phyloP scores from a whole-genome alignment of 2,329 filamentous ascomycete species.

The Zasmidium cellare region DNA sequence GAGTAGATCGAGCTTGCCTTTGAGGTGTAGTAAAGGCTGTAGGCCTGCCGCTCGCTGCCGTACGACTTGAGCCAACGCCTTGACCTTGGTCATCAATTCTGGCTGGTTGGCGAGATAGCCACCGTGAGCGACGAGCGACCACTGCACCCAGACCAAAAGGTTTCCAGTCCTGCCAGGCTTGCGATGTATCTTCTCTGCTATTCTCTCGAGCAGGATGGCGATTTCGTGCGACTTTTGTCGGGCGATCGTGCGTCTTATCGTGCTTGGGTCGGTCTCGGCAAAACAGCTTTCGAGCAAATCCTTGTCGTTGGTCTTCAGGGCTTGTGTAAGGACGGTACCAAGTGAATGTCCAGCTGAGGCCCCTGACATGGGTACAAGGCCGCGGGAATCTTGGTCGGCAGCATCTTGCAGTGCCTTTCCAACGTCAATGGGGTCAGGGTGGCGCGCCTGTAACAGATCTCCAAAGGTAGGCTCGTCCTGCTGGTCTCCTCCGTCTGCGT shows the following conservation, averaged over 20 bases:
- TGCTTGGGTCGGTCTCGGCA: constrained; percentile 72
- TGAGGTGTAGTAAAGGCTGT: constrained; percentile 78
- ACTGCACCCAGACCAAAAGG: constrained; percentile 94
- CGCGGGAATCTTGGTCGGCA: constrained; percentile 27
- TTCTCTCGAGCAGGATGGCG: constrained; percentile 72
- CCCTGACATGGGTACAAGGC: constrained; percentile 44
- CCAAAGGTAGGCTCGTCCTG: constrained; percentile 70
- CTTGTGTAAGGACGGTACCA: constrained; percentile 88
- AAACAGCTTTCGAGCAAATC: constrained; percentile 91
- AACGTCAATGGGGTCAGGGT: constrained; percentile 75
- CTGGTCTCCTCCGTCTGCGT: constrained; percentile 29
- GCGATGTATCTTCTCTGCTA: constrained; percentile 83
- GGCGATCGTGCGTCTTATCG: constrained; percentile 85
- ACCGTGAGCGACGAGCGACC: constrained; percentile 88
- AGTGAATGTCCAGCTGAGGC: constrained; percentile 55
- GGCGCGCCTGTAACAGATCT: constrained; percentile 72
- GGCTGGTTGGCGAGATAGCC: constrained; percentile 85
- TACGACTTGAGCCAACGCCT: constrained; percentile 79
- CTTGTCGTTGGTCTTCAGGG: constrained; percentile 86
- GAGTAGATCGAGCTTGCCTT: constrained; percentile 93
- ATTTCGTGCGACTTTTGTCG: constrained; percentile 84
- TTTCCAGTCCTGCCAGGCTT: constrained; percentile 86
- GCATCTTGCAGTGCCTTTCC: constrained; percentile 50
- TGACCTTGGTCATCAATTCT: constrained; percentile 76
- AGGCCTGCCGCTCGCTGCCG: constrained; percentile 82